phyloP scores from a whole-genome alignment of 2,329 filamentous ascomycete species.

The Fusarium brevicatenulatum region DNA sequence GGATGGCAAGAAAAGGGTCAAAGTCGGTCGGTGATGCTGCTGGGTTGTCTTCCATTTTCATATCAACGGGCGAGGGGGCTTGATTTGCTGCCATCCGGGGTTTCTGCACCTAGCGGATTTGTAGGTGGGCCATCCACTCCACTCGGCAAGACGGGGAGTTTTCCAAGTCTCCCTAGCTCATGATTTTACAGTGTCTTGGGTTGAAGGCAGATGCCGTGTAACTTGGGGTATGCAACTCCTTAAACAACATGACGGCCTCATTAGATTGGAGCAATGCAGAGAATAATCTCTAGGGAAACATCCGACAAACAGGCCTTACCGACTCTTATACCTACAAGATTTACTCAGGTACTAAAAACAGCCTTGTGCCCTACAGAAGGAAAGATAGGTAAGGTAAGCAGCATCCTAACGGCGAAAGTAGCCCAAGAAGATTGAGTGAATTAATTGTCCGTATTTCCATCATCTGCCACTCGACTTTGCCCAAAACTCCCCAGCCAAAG shows the following conservation, averaged over 20 bases:
- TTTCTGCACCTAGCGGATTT: conserved; percentile 24
- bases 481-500: not conserved
- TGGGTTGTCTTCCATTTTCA: conserved; percentile 37
- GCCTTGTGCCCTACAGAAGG: not conserved
- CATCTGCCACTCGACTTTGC: not conserved
- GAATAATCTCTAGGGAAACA: not conserved
- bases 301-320: conserved; percentile 1
- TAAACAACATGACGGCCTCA: not conserved
- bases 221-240: not conserved
- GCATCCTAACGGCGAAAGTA: not conserved
- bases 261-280: not conserved
- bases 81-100: conserved; percentile 40
- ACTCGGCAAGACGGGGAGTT: conserved; percentile 26
- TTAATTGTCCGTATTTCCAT: not conserved
- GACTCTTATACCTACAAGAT: not conserved
- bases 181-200: not conserved
- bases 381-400: not conserved
- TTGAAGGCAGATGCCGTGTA: conserved; percentile 13
- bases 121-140: conserved; percentile 32
- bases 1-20: conserved; percentile 35
- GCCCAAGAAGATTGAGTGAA: not conserved
- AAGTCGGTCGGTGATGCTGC: conserved; percentile 40
- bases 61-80: conserved; percentile 37
- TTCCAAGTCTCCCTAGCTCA: conserved; percentile 7
- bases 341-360: not conserved